Evolutionary conservation across 305 asterid species (phyloP), one percentile per base, ranked within the genome.

Genomic region (Fraxinus platypoda): DNA sequence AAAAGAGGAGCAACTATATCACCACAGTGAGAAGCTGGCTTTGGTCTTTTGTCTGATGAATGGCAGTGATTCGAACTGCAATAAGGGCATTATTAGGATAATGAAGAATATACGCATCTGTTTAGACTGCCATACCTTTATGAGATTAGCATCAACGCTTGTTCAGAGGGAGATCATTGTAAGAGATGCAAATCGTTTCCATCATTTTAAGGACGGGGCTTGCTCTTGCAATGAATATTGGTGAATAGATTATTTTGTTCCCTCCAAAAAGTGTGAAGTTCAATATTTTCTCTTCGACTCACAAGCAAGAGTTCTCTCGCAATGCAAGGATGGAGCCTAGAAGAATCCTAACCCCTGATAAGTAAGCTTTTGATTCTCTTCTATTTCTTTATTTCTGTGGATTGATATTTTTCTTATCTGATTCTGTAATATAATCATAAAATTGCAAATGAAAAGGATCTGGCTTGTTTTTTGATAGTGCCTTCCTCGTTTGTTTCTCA

Each of bases 161-260:
- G 81, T 90, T 46, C 87, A 64, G 79, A 89, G 84, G 85, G 89
- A 85, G 54, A 92, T 93, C 52, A 31, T 93, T 70, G 90, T 93
- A 8, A 88, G 97, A 85, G 98, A 93, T 87, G 89, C 90, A 34
- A 91, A 89, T 76, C 93, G 98, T 70, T 93, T 93, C 83, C 97
- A 93, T 85, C 93, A 88, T 83, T 93, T 91, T 84, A 87, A 79
- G 81, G 87, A 86, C 34, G 93, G 97, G 68, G 75, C 66, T 26
- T 93, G 98, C 88, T 91, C 93, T 87, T 93, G 95, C 89, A 88
- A 91, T 74, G 94, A 93, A 81, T 93, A 88, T 46, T 93, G 95
- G 95, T 93, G 84, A 87, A 21, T 33, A 6, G 23, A 43, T 30
- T 37, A 17, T 25, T 8, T 15, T 76, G 46, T 35, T 3, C 8